These are phyloP conservation scores for Mucor racemosus DNA, from an alignment of 371 early-diverging fungal species.

Conservation along the genomic window DNA sequence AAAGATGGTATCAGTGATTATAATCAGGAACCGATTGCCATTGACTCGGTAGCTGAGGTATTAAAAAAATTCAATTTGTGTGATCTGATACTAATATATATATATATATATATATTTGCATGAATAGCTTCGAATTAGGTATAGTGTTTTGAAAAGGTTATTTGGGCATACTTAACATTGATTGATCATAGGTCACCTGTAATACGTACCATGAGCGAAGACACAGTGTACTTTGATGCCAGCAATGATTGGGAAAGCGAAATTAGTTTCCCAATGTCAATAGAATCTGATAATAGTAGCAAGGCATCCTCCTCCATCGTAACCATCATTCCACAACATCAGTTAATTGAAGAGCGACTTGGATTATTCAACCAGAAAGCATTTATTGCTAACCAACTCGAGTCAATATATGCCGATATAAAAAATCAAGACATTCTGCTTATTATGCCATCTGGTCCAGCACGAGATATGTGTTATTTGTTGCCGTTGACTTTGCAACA, in stretches of 20 bases:
- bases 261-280: neutral
- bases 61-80: neutral
- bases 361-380: neutral
- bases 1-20: no score
- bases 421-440: neutral
- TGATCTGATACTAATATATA: neutral
- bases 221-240: neutral
- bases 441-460: constrained; percentile 8
- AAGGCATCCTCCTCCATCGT: neutral
- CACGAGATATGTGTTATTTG: neutral
- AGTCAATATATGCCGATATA: neutral
- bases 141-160: neutral
- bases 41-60: neutral
- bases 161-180: neutral
- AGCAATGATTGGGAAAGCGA: neutral
- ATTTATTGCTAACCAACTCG: constrained; percentile 9
- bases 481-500: neutral
- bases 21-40: neutral
- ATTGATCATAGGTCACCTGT: neutral
- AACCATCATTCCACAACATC: neutral
- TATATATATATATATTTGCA: neutral
- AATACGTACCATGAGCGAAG: neutral
- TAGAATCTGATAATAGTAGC: neutral
- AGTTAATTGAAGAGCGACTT: neutral
- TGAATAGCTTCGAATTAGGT: neutral